Conservation (phyloP, 148 eudicot species). For the Cornus suecica region DNA sequence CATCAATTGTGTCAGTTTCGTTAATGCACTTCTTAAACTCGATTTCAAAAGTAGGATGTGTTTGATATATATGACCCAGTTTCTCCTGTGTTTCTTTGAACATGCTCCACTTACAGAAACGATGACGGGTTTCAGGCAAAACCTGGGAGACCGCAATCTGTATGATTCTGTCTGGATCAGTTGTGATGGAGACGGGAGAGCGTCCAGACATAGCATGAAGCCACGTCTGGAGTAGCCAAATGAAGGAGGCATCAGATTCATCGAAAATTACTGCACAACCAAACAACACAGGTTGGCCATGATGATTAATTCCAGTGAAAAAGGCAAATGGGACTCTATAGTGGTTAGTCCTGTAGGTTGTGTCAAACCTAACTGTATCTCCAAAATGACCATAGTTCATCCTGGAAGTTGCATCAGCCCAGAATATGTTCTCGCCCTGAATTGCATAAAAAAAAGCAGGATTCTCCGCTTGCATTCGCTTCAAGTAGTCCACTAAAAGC, state of each 20-base stretch:
- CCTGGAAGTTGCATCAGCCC: slow-evolving; percentile 28
- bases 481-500: slow-evolving; percentile 25
- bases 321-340: slow-evolving; percentile 26
- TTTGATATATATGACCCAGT: slow-evolving; percentile 20
- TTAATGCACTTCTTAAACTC: slow-evolving; percentile 26
- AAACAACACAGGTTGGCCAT: slow-evolving; percentile 24
- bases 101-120: slow-evolving; percentile 27
- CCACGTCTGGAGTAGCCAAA: slow-evolving; percentile 31
- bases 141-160: slow-evolving; percentile 22
- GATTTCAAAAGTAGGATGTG: slow-evolving; percentile 16
- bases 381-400: slow-evolving; percentile 29
- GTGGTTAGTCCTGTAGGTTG: slow-evolving; percentile 19
- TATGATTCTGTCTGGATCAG: slow-evolving; percentile 25
- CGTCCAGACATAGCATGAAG: slow-evolving; percentile 26
- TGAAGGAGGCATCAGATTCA: slow-evolving; percentile 20
- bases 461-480: slow-evolving; percentile 25
- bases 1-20: slow-evolving; percentile 20
- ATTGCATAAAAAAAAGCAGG: slow-evolving; percentile 28
- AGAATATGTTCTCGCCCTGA: slow-evolving; percentile 25
- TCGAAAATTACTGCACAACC: slow-evolving; percentile 25
- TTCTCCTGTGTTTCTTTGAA: slow-evolving; percentile 24
- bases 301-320: slow-evolving; percentile 29
- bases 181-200: slow-evolving; percentile 24
- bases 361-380: slow-evolving; percentile 25
- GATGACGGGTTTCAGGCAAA: slow-evolving; percentile 25